phyloP scores from a whole-genome alignment of 2,329 filamentous ascomycete genomes.

The Xylariaceae sp. region DNA sequence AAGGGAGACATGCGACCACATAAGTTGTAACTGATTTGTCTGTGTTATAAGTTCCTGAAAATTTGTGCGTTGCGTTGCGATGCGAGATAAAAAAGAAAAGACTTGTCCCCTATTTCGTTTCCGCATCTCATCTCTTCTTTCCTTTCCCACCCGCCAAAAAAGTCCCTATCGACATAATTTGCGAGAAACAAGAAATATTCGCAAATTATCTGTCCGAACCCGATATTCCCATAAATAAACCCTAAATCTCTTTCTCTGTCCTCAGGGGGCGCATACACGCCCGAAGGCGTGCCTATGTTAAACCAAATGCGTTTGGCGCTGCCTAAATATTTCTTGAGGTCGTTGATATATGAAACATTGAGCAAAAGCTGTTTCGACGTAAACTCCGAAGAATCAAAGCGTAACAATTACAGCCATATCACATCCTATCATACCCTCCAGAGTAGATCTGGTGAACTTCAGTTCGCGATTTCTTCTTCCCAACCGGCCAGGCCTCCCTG shows the following conservation, averaged over 20 bases:
- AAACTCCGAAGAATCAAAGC: slow-evolving; percentile 27
- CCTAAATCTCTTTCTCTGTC: no score
- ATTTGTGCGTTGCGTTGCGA: background rate
- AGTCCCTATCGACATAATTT: no score
- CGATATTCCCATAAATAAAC: no score
- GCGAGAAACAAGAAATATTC: no score
- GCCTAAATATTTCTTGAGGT: slow-evolving; percentile 18
- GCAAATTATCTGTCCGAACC: no score
- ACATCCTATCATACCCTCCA: slow-evolving; percentile 8
- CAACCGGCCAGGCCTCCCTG: slow-evolving; percentile 61
- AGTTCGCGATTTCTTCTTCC: slow-evolving; percentile 63
- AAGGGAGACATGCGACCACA: slow-evolving; percentile 1
- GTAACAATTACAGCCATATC: slow-evolving; percentile 42
- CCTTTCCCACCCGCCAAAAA: no score
- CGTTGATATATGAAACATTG: slow-evolving; percentile 32
- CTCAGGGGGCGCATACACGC: background rate
- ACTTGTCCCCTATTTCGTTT: slow-evolving; percentile 2
- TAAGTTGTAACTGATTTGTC: background rate
- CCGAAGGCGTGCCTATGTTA: background rate
- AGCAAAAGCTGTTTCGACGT: slow-evolving; percentile 22
- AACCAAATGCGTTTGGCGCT: background rate
- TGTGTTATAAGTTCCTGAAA: background rate
- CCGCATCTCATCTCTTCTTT: background rate
- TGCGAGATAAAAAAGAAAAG: background rate
- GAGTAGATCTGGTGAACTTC: slow-evolving; percentile 7